A percentile compares a stretch with the other conserved stretches of the same genome.
Evolutionary conservation across 1,284 basidiomycete species (phyloP).

Genomic region (Austroboletus olivaceoglutinosus): DNA sequence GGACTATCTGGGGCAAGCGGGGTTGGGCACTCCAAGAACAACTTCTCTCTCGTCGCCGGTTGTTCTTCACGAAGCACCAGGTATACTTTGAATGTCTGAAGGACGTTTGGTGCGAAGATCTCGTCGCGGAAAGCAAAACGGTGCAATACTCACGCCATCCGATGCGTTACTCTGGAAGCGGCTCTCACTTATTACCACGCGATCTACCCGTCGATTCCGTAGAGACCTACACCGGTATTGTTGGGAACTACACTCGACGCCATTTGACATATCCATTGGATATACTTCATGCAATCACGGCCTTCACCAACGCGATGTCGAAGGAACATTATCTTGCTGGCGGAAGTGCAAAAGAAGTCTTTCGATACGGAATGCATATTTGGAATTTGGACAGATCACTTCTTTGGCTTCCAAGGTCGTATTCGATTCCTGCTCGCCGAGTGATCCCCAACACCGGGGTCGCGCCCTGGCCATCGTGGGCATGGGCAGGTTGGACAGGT

Average conservation of each 20-base stretch:
- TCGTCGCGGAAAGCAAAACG: background rate
- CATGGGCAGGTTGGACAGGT: background rate
- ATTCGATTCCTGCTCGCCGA: background rate
- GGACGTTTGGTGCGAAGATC: background rate
- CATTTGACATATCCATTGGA: background rate
- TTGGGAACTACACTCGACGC: background rate
- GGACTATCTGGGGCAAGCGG: background rate
- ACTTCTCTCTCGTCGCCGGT: background rate
- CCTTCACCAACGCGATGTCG: background rate
- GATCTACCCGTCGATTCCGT: no score
- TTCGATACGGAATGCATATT: background rate
- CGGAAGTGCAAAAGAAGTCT: background rate
- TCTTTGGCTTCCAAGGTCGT: background rate
- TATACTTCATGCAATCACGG: background rate
- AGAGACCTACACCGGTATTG: background rate
- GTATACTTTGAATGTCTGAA: background rate
- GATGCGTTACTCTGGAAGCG: background rate
- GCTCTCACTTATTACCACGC: background rate
- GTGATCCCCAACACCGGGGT: background rate
- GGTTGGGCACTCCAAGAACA: background rate
- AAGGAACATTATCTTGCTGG: background rate
- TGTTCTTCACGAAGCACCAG: background rate
- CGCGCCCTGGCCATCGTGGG: background rate
- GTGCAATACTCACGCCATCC: background rate
- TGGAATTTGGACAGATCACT: background rate